These are phyloP conservation scores for Fusarium sp. DNA, from an alignment of 2,329 filamentous ascomycete genomes.

Conservation along the genomic window DNA sequence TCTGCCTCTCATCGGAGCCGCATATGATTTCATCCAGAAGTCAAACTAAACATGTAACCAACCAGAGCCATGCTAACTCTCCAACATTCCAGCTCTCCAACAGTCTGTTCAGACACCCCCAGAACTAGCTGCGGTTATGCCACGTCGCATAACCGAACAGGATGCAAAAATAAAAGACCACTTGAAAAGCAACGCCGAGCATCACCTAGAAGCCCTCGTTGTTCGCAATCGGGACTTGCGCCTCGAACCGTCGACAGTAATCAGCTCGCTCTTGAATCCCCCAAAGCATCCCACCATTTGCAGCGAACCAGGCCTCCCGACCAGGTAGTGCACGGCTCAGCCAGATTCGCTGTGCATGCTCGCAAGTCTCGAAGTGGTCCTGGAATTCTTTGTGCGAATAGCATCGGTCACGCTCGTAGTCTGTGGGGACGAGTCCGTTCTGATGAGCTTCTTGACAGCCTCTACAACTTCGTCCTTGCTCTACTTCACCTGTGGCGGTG, in stretches of 20 bases:
- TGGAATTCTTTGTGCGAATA: background rate
- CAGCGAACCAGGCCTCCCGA: background rate
- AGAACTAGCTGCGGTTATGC: too few species aligned
- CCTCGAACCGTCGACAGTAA: background rate
- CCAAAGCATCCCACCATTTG: background rate
- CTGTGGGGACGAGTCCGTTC: too few species aligned
- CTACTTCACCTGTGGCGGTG: rapidly evolving
- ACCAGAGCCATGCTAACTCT: background rate
- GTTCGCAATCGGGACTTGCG: rapidly evolving
- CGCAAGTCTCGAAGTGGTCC: background rate
- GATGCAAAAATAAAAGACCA: rapidly evolving
- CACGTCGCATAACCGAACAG: rapidly evolving
- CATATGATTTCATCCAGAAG: background rate
- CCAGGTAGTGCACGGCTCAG: rapidly evolving
- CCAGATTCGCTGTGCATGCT: background rate
- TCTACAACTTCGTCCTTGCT: background rate
- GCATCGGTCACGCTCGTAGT: background rate
- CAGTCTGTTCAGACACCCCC: background rate
- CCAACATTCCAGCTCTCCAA: background rate
- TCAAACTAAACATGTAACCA: rapidly evolving
- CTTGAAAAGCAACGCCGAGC: rapidly evolving
- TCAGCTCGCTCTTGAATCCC: rapidly evolving
- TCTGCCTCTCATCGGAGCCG: background rate
- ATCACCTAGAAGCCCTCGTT: background rate
- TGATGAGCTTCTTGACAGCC: rapidly evolving